phyloP scores from a whole-genome alignment of 176 grass and related monocot genomes.

The Ampelocalamus luodianensis region DNA sequence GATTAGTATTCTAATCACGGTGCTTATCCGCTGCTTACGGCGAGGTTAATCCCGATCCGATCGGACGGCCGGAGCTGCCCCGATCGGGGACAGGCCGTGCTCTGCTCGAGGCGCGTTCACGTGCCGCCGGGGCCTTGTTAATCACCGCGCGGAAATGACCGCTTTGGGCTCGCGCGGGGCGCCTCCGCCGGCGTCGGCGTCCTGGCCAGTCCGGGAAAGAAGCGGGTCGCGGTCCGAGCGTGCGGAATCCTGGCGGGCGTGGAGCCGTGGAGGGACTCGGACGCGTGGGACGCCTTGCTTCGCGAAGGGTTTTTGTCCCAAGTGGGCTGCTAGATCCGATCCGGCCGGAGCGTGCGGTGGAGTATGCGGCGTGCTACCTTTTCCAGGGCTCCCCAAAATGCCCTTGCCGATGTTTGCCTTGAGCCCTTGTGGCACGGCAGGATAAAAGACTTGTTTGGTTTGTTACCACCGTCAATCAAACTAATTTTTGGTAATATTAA shows the following conservation, averaged over 20 bases:
- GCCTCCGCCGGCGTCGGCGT: too few species aligned
- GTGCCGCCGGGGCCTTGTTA: slow-evolving; percentile 36
- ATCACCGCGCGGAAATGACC: background rate
- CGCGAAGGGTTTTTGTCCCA: background rate
- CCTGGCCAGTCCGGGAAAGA: background rate
- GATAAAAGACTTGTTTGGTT: too few species aligned
- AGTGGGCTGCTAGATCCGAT: too few species aligned
- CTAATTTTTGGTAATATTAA: too few species aligned
- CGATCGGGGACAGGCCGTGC: slow-evolving; percentile 37
- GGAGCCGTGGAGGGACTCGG: background rate
- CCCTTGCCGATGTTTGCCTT: too few species aligned
- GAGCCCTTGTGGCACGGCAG: too few species aligned
- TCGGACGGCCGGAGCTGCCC: slow-evolving; percentile 39
- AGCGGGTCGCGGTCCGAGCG: slow-evolving; percentile 50
- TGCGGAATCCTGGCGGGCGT: slow-evolving; percentile 30
- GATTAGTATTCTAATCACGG: slow-evolving; percentile 39
- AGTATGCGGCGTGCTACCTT: too few species aligned
- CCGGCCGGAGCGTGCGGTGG: too few species aligned
- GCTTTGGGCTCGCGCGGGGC: background rate
- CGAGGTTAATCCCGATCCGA: slow-evolving; percentile 35
- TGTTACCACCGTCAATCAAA: too few species aligned
- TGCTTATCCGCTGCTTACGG: slow-evolving; percentile 39
- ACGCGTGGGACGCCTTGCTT: background rate
- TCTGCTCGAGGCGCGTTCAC: slow-evolving; percentile 71
- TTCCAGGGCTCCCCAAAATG: too few species aligned